Conservation (phyloP, 2,329 filamentous ascomycete species). For the Pseudovirgaria hyperparasitica region DNA sequence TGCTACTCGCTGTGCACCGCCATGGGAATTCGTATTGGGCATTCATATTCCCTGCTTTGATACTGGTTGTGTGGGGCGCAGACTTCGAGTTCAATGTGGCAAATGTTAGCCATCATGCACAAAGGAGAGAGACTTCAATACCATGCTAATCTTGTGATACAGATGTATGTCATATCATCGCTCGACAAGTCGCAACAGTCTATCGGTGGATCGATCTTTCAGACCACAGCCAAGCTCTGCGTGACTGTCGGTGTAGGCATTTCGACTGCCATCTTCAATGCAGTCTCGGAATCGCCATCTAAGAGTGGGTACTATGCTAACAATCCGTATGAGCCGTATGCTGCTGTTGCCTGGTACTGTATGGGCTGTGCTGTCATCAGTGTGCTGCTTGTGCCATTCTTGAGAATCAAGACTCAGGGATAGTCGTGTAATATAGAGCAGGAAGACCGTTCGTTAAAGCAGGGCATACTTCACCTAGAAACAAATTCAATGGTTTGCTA, state of each 20-base stretch:
- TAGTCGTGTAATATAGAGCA: no score
- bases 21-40: slow-evolving; percentile 49
- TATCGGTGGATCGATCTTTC: slow-evolving; percentile 55
- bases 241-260: slow-evolving; percentile 49
- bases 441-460: slow-evolving; percentile 13
- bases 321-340: slow-evolving; percentile 37
- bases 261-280: slow-evolving; percentile 47
- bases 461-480: no score
- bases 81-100: slow-evolving; percentile 60
- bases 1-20: slow-evolving; percentile 46
- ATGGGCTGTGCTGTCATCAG: slow-evolving; percentile 31
- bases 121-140: no score
- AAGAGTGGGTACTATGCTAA: slow-evolving; percentile 27
- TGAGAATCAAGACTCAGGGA: slow-evolving; percentile 43
- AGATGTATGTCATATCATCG: slow-evolving; percentile 59
- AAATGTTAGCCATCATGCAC: slow-evolving; percentile 37
- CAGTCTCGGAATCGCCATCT: slow-evolving; percentile 17
- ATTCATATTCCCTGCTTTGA: slow-evolving; percentile 48
- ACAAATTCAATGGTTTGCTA: no score
- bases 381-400: slow-evolving; percentile 37
- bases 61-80: slow-evolving; percentile 50
- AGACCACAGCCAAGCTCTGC: slow-evolving; percentile 50
- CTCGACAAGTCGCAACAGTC: slow-evolving; percentile 51
- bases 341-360: slow-evolving; percentile 39
- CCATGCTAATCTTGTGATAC: no score